phyloP scores from a whole-genome alignment of 805 yeast species.

The Myxozyma geophila region DNA sequence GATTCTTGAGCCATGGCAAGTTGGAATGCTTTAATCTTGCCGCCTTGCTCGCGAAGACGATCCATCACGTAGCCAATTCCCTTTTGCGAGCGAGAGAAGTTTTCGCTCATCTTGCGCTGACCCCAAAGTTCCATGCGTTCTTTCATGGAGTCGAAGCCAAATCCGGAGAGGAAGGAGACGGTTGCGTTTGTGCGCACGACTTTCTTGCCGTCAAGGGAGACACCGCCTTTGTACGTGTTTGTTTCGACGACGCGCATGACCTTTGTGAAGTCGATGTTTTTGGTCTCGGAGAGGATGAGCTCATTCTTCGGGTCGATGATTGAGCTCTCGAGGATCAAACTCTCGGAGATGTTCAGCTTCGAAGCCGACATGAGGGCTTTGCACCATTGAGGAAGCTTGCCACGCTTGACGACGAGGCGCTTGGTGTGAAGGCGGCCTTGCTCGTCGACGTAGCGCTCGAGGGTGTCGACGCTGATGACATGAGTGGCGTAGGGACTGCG shows the following conservation, averaged over 20 bases:
- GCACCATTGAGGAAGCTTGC: slow-evolving; percentile 79
- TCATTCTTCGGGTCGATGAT: slow-evolving; percentile 65
- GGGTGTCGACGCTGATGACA: slow-evolving; percentile 80
- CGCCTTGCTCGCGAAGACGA: slow-evolving; percentile 46
- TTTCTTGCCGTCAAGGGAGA: slow-evolving; percentile 47
- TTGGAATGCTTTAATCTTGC: slow-evolving; percentile 34
- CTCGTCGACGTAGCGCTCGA: slow-evolving; percentile 61
- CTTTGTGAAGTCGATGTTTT: slow-evolving; percentile 82
- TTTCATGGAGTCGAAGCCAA: slow-evolving; percentile 64
- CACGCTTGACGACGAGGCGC: slow-evolving; percentile 74
- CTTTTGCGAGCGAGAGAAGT: slow-evolving; percentile 64
- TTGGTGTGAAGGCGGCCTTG: slow-evolving; percentile 73
- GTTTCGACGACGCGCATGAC: slow-evolving; percentile 80
- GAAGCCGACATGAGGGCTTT: slow-evolving; percentile 67
- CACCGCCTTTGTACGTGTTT: slow-evolving; percentile 54
- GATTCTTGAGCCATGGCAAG: slow-evolving; percentile 34
- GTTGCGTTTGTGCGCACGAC: slow-evolving; percentile 51
- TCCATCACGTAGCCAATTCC: slow-evolving; percentile 84
- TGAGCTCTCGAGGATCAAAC: slow-evolving; percentile 83
- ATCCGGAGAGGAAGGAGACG: slow-evolving; percentile 49
- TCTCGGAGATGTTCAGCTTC: slow-evolving; percentile 55
- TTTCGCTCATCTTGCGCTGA: slow-evolving; percentile 66
- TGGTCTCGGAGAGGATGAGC: slow-evolving; percentile 68
- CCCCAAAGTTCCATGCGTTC: slow-evolving; percentile 85
- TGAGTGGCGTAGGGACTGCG: slow-evolving; percentile 79